These are phyloP conservation scores for Hyphopichia khmerensis DNA, from an alignment of 1,139 yeast genomes.

Conservation along the genomic window DNA sequence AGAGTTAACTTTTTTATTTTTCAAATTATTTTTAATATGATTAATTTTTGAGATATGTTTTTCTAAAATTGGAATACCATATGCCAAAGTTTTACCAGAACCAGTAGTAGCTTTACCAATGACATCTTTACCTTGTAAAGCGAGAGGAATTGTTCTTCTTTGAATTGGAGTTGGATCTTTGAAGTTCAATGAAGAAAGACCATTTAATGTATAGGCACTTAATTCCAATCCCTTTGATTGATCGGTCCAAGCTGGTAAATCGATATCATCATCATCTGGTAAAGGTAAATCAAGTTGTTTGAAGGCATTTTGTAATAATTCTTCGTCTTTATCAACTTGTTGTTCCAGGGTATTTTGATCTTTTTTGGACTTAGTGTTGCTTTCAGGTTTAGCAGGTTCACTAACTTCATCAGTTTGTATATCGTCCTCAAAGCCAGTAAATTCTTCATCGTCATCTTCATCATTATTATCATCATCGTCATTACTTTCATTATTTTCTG, in stretches of 20 bases:
- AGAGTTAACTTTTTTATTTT: constrained; percentile 22
- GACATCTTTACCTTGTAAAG: constrained; percentile 72
- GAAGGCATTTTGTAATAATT: constrained; percentile 23
- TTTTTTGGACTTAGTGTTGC: too few species aligned
- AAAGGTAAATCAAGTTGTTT: constrained; percentile 23
- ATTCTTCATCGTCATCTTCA: constrained; percentile 18
- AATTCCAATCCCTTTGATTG: constrained; percentile 30
- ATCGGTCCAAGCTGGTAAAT: constrained; percentile 61
- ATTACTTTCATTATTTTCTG: constrained; percentile 11
- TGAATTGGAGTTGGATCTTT: constrained; percentile 82
- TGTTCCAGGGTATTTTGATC: too few species aligned
- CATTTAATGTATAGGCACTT: constrained; percentile 56
- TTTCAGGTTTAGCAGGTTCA: too few species aligned
- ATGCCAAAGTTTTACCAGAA: constrained; percentile 95
- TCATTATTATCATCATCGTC: background rate
- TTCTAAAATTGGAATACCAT: constrained; percentile 91
- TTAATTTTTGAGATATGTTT: constrained; percentile 39
- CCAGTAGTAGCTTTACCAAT: constrained; percentile 98
- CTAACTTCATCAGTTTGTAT: constrained; percentile 10
- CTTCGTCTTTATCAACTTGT: constrained; percentile 6
- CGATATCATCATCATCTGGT: constrained; percentile 40
- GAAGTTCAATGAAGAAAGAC: constrained; percentile 60
- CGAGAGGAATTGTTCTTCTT: constrained; percentile 69
- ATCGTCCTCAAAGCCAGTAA: constrained; percentile 26
- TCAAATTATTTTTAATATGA: constrained; percentile 19